Percentiles rank a stretch among this genome's conserved stretches.
phyloP scores from a whole-genome alignment of 106 monocot species.

The Platanthera zijinensis region DNA sequence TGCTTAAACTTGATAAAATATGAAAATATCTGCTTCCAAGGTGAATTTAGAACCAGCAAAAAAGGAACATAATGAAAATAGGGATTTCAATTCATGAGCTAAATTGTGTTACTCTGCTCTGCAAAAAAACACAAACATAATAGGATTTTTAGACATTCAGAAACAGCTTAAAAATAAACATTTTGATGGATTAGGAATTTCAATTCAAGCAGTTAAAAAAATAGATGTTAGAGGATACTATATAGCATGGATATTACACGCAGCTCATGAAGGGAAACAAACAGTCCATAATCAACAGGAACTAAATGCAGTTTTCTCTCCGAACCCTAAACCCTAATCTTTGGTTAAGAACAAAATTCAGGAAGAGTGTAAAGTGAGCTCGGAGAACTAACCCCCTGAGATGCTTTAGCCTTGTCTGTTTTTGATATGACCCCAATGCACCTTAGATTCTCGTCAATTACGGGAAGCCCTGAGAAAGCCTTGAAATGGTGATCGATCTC shows the following conservation, averaged over 20 bases:
- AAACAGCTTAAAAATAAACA: too few species aligned
- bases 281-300: neutral
- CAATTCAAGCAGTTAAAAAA: too few species aligned
- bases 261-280: neutral
- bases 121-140: too few species aligned
- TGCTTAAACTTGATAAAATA: too few species aligned
- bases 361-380: neutral
- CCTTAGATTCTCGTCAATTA: slow-evolving; percentile 45
- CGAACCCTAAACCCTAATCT: neutral
- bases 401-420: slow-evolving; percentile 46
- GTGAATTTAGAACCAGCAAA: too few species aligned
- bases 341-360: neutral
- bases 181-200: too few species aligned
- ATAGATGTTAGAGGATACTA: too few species aligned
- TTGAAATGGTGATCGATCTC: slow-evolving; percentile 57
- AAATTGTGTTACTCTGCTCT: too few species aligned
- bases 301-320: neutral
- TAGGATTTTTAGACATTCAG: too few species aligned
- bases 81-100: too few species aligned
- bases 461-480: slow-evolving; percentile 67
- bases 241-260: neutral
- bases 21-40: too few species aligned
- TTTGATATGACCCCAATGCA: slow-evolving; percentile 80
- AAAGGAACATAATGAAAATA: too few species aligned
- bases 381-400: slow-evolving; percentile 41